Conservation (phyloP, 495 filamentous ascomycete genomes). For the Bombardia bombarda region DNA sequence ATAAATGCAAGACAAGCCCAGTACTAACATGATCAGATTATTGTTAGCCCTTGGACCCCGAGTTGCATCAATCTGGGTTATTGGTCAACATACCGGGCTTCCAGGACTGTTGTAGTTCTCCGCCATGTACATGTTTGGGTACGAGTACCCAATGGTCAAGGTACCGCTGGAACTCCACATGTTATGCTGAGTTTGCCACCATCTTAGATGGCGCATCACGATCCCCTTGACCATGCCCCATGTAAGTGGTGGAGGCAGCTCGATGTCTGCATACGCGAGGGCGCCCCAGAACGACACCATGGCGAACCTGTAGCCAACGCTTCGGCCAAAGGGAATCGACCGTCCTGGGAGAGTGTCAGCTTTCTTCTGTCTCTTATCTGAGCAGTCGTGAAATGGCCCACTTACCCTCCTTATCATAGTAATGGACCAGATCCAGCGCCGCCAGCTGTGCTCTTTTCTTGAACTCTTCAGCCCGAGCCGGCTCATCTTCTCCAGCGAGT, state of each 20-base stretch:
- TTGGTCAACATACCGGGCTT: slow-evolving; percentile 35
- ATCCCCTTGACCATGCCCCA: slow-evolving; percentile 75
- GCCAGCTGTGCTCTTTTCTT: slow-evolving; percentile 54
- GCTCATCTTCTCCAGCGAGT: slow-evolving; percentile 60
- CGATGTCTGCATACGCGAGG: slow-evolving; percentile 64
- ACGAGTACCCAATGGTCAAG: slow-evolving; percentile 68
- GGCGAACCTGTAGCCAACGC: slow-evolving; percentile 70
- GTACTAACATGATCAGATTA: too few relatives aligned
- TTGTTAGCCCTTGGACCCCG: too few relatives aligned
- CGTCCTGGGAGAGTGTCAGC: slow-evolving; percentile 28
- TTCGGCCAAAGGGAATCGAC: slow-evolving; percentile 67
- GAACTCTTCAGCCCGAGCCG: slow-evolving; percentile 59
- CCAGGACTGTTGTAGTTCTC: slow-evolving; percentile 78
- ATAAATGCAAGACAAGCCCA: slow-evolving; percentile 76
- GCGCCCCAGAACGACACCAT: slow-evolving; percentile 80
- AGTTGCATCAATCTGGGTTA: too few relatives aligned
- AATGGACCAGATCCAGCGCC: slow-evolving; percentile 65
- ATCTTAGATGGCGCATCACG: slow-evolving; percentile 62
- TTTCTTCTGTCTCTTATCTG: background rate
- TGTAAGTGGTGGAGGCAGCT: slow-evolving; percentile 59
- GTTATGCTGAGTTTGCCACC: slow-evolving; percentile 66
- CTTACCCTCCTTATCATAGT: slow-evolving; percentile 58
- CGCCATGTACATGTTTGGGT: slow-evolving; percentile 67
- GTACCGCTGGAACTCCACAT: slow-evolving; percentile 70
- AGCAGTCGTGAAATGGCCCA: too few relatives aligned